Base-by-base conservation (phyloP, 768 basidiomycete genomes). In the Chalciporus chontae region DNA sequence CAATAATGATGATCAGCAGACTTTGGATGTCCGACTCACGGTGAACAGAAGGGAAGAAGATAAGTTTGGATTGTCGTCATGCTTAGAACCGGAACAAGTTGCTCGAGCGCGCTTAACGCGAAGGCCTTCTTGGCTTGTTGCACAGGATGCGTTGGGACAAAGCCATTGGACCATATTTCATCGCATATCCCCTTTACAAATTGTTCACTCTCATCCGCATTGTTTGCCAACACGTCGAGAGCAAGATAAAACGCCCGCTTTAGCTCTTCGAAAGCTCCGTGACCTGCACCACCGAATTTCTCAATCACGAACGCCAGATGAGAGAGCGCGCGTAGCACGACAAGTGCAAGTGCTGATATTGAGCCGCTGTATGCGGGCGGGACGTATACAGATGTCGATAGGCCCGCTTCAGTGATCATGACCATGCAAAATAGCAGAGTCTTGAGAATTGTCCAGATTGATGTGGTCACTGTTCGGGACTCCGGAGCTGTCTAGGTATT, bases 231-330 rank as follows among this genome's bases (percentile, higher is more conserved):
- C 34, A 94, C 72, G 55, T 94, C 91, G 19, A 94, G 69, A 1
- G 89, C 81, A 26, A 85, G 77, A 63, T 88, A 91, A 56, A 90
- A 87, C 1, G 77, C 79, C 57, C 80, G 81, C 57, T 85, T 84
- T 37, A 93, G 75, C 58, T 92, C 87, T 23, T 73, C 60, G 60
- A 94, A 87, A 3, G 84, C 80, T 18, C 75, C 74, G 17, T 69
- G 68, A 14, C 71, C 72, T 0, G 71, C 66, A 8, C 88, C 87
- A 3, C 91, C 91, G 55, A 93, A 91, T 58, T 86, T 81, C 8
- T 84, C 80, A 8, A 92, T 80, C 42, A 92, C 77, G 58, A 90
- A 90, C 3, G 89, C 81, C 17, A 91, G 72, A 59, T 82, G 77
- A 10, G 78, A 81, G 10, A 93, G 73, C 0, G 77, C 78, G 23